Evolutionary conservation across 2,329 filamentous ascomycete genomes (phyloP), one percentile per base, ranked within the genome.

Genomic region (Botryotinia convoluta): DNA sequence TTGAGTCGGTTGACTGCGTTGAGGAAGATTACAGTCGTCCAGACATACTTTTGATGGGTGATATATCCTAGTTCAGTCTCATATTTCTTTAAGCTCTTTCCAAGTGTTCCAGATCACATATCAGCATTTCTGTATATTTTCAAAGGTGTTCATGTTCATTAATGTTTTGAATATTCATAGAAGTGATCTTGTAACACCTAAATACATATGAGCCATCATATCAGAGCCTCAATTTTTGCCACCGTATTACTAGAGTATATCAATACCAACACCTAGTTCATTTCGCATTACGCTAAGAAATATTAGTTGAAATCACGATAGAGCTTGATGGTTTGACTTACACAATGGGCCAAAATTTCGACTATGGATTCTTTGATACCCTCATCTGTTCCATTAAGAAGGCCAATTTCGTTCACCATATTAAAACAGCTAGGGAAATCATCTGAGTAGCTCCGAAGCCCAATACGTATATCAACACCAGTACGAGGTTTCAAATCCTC

Each of bases 401-500:
- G 16, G 2, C 54, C 54, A 2, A 20, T 18, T 45, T 45, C 44
- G 44, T 45, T 32, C 22, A 26, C 8, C 20, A 0, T 6, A 1
- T 45, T 3, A 8, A 3, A 48, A 0, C 20, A 26, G 45, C 9
- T 0, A 26, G 20, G 3, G 45, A 0, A 48, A 48, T 0, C 3
- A 4, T 48, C 22, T 5, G 45, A 12, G 45, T 48, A 0, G 3
- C 45, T 48, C 1, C 45, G 26, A 48, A 2, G 5, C 8, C 9
- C 45, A 10, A 26, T 4, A 22, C n/a, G 18, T 6, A 69, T 69
- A 5, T 71, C 69, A 37, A 44, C 29, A n/a, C 69, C 44, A 12
- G 42, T 51, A 4, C 32, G 39, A 20, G 22, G 29, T 14, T 20
- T 35, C 35, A 71, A n/a, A 12, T 51, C 7, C 22, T 32, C 10